Conservation (phyloP, 2,329 filamentous ascomycete genomes). For the Botryotinia narcissicola region DNA sequence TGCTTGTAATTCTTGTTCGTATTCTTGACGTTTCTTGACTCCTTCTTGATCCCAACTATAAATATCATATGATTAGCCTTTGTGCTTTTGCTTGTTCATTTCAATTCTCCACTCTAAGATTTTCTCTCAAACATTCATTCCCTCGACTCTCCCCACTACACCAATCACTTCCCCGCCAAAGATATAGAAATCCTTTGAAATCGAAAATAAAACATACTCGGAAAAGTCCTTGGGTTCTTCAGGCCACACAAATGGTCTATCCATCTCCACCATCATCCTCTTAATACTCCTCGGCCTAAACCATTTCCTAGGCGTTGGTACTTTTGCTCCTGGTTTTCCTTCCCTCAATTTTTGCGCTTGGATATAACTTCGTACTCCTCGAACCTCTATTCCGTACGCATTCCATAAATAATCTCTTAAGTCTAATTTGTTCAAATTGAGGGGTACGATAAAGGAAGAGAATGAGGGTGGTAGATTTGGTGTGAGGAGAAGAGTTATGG, state of each 20-base stretch:
- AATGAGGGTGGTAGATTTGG: constrained; percentile 72
- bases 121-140: constrained; percentile 20
- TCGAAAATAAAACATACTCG: constrained; percentile 45
- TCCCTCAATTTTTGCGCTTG: constrained; percentile 64
- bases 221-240: constrained; percentile 60
- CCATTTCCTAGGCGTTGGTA: constrained; percentile 51
- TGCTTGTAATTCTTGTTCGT: constrained; percentile 34
- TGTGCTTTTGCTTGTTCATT: neutral
- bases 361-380: constrained; percentile 75
- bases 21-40: constrained; percentile 1
- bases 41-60: constrained; percentile 59
- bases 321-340: constrained; percentile 42
- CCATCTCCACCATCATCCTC: constrained; percentile 92
- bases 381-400: constrained; percentile 72
- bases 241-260: constrained; percentile 85
- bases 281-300: constrained; percentile 74
- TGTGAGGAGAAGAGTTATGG: constrained; percentile 73
- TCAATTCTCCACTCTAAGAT: neutral
- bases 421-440: constrained; percentile 94
- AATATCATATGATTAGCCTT: constrained; percentile 13
- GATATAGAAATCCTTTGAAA: constrained; percentile 18
- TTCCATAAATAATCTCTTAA: constrained; percentile 92
- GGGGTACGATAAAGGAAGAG: constrained; percentile 86
- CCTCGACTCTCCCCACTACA: constrained; percentile 26
- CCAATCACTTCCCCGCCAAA: neutral